Percentiles rank a stretch among this genome's conserved stretches.
phyloP scores from a whole-genome alignment of 345 rosid species.

The Capsella bursapastoris region DNA sequence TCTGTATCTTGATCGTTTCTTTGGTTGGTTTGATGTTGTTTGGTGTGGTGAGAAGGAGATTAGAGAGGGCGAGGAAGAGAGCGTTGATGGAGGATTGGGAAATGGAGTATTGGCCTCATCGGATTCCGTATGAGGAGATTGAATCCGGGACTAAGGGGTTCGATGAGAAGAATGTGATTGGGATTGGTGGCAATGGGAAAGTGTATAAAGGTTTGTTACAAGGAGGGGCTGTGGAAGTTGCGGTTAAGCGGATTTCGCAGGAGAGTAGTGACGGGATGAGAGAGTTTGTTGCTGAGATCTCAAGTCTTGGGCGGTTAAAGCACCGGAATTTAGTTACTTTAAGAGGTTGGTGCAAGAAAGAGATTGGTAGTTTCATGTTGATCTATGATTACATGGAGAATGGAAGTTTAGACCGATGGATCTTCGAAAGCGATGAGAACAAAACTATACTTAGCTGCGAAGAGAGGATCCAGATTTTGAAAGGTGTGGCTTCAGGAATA shows the following conservation, averaged over 20 bases:
- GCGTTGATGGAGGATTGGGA: slow-evolving; percentile 88
- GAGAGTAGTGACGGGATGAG: slow-evolving; percentile 71
- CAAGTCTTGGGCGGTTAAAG: slow-evolving; percentile 74
- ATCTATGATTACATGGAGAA: slow-evolving; percentile 84
- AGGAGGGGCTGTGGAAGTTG: slow-evolving; percentile 59
- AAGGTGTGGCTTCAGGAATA: slow-evolving; percentile 70
- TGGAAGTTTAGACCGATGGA: slow-evolving; percentile 69
- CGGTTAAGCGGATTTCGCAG: slow-evolving; percentile 70
- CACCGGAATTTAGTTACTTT: slow-evolving; percentile 70
- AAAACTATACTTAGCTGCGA: slow-evolving; percentile 48
- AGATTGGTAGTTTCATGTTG: slow-evolving; percentile 69
- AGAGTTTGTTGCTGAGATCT: slow-evolving; percentile 71
- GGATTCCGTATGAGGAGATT: slow-evolving; percentile 62
- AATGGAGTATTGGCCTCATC: slow-evolving; percentile 88
- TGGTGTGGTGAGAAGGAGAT: slow-evolving; percentile 52
- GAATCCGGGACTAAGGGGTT: slow-evolving; percentile 65
- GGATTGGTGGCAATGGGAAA: slow-evolving; percentile 80
- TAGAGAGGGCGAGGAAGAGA: slow-evolving; percentile 55
- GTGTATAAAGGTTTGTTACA: slow-evolving; percentile 74
- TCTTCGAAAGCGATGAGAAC: slow-evolving; percentile 52
- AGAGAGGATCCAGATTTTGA: slow-evolving; percentile 60
- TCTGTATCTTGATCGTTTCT: slow-evolving; percentile 47
- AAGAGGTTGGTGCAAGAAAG: slow-evolving; percentile 87
- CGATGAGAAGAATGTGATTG: slow-evolving; percentile 69
- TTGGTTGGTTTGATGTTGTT: slow-evolving; percentile 37